Percentiles rank a stretch among this genome's conserved stretches.
Evolutionary conservation across 768 basidiomycete genomes (phyloP).

Genomic region (Lactifluus subvellereus): DNA sequence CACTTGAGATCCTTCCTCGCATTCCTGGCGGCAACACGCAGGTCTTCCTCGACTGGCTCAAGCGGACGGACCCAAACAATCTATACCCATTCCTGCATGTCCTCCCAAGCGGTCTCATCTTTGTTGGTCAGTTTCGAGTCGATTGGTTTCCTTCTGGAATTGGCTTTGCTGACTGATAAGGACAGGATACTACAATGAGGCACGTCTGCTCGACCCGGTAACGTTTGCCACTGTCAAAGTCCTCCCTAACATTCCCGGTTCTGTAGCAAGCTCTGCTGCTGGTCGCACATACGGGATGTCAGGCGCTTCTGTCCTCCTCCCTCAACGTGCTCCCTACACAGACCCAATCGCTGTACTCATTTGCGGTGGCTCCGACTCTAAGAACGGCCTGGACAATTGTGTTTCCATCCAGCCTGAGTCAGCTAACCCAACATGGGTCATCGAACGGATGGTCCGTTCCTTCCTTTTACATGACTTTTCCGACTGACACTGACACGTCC

Average conservation of each 20-base stretch:
- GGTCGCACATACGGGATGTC: constrained; percentile 77
- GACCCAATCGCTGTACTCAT: constrained; percentile 62
- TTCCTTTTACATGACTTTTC: constrained; percentile 36
- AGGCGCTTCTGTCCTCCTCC: constrained; percentile 64
- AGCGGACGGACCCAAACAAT: constrained; percentile 73
- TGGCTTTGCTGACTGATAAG: not conserved
- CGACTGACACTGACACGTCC: not conserved
- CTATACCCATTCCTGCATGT: constrained; percentile 73
- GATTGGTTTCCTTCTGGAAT: not conserved
- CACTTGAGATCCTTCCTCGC: constrained; percentile 64
- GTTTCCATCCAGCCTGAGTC: constrained; percentile 63
- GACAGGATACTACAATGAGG: constrained; percentile 70
- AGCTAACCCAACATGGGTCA: constrained; percentile 53
- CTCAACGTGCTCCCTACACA: constrained; percentile 67
- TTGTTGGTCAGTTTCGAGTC: constrained; percentile 49
- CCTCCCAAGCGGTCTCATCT: constrained; percentile 63
- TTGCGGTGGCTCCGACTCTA: constrained; percentile 69
- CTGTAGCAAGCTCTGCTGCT: constrained; percentile 64
- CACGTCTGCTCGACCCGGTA: constrained; percentile 61
- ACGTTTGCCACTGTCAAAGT: constrained; percentile 55
- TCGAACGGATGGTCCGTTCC: constrained; percentile 70
- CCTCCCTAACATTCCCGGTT: constrained; percentile 69
- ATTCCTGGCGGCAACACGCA: constrained; percentile 58
- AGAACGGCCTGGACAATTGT: constrained; percentile 61
- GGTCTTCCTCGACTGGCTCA: constrained; percentile 57